Evolutionary conservation across 371 early-diverging fungal genomes (phyloP), one percentile per base, ranked within the genome.

Genomic region (Mortierella sp.): DNA sequence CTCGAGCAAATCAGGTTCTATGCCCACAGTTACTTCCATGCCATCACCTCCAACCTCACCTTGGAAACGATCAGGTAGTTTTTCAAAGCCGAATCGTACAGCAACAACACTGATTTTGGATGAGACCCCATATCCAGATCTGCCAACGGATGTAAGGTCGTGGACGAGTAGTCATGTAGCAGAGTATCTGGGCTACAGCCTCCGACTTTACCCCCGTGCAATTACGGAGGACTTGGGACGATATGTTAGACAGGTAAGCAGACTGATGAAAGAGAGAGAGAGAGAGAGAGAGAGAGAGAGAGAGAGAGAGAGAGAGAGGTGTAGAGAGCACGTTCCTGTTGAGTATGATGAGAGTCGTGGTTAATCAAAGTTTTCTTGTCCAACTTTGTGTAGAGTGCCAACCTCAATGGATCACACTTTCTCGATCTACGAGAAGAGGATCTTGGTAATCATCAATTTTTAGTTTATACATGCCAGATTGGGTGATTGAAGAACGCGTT

Each of bases 131-230:
- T 80, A 60, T 43, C 80, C 80, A 4, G 74, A 71, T 19, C 65
- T 80, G 50, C 80, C 80, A 22, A 61, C 69, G 3, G 72, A 80
- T 22, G 80, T 80, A 28, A 71, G 80, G 0, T 43, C 68, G 1
- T 80, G 80, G 80, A 74, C 69, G 3, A 80, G 80, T 22, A 53
- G 59, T 32, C 80, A 80, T 70, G 80, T 80, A 28, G 74, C 80
- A 22, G 74, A 74, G 58, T 80, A 80, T 38, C 65, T 80, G n/a
- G 74, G 64, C 11, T 80, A 74, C 28, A 74, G 63, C 28, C 61
- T 80, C n/a, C 33, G 80, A 24, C 60, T 67, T 33, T 80, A 80
- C 43, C 80, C 80, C 22, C 70, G 70, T 0, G 74, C 80, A 24
- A 74, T 80, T 36, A 80, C 80, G 9, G 80, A 80, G 52, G 80